Base-by-base conservation (phyloP, 805 yeast species). In the Saturnispora zaruensis region DNA sequence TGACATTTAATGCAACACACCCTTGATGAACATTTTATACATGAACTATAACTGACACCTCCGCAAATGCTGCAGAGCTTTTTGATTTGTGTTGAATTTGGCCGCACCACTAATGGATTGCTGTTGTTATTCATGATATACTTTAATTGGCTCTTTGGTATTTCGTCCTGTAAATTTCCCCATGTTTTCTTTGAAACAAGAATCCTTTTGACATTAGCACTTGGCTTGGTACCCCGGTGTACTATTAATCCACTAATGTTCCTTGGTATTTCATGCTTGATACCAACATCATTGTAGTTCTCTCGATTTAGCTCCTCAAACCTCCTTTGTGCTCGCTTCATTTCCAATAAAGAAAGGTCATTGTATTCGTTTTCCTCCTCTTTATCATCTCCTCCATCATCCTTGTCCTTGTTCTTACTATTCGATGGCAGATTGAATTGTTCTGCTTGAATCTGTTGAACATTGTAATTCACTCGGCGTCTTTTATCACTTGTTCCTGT, bases 41-140 rank as follows among this genome's bases (percentile, higher is more conserved):
- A 73, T 24, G 66, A 56, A 14, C 70, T 67, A 37, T 65, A 72
- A 37, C 73, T 63, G 6, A 67, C 63, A 45, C 71, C 71, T 2
- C 77, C 77, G 60, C 77, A 73, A 6, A 73, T 71, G 0, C 75
- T 66, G 49, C 77, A 73, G 8, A 73, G 59, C 45, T 72, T 71
- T 59, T 70, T 71, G 37, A 64, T 57, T 14, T 66, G 64, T 11
- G 66, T 64, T 41, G 61, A 56, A 43, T 66, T 61, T 3, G 66
- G 62, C 46, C 57, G 58, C 41, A 65, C 68, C 51, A 66, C 69
- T 4, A 66, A 52, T n/a, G 56, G 52, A 18, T 53, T 41, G 16
- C 23, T 36, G 23, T 36, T 36, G 21, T 32, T 48, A 18, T 41
- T 50, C 16, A 58, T 58, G 7, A 67, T 61, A 46, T 66, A 51